Evolutionary conservation across 2,329 filamentous ascomycete genomes (phyloP).

Genomic region (Zymoseptoria crescenta): DNA sequence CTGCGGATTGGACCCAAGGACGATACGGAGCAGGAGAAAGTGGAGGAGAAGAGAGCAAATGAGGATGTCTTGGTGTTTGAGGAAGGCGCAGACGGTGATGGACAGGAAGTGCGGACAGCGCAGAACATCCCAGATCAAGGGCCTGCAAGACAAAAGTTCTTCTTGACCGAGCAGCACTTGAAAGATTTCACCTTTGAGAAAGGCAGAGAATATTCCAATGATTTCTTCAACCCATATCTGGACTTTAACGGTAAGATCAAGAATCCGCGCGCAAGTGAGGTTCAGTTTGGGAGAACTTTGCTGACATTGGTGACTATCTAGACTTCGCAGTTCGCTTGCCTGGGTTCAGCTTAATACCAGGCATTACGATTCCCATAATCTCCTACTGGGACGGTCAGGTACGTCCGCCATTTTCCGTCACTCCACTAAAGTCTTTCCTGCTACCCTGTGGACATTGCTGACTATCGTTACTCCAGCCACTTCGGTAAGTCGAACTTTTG

Average conservation of each 20-base stretch:
- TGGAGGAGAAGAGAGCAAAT: slow-evolving; percentile 38
- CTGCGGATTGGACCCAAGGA: slow-evolving; percentile 55
- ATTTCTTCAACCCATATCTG: slow-evolving; percentile 88
- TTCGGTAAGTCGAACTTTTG: background rate
- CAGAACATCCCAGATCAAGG: slow-evolving; percentile 34
- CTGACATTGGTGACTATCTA: slow-evolving; percentile 13
- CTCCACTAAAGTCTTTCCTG: no score
- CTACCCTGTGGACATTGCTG: background rate
- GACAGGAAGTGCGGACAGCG: slow-evolving; percentile 34
- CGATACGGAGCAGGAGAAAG: slow-evolving; percentile 26
- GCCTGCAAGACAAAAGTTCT: slow-evolving; percentile 50
- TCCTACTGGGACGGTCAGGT: slow-evolving; percentile 75
- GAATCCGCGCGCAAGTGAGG: no score
- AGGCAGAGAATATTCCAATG: slow-evolving; percentile 53
- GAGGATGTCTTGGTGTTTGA: slow-evolving; percentile 52
- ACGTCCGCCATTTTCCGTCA: slow-evolving; percentile 59
- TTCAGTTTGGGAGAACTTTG: background rate
- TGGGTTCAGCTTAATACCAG: slow-evolving; percentile 52
- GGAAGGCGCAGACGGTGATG: slow-evolving; percentile 42
- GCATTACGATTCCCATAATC: slow-evolving; percentile 65
- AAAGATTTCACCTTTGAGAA: slow-evolving; percentile 54
- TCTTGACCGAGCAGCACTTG: slow-evolving; percentile 49
- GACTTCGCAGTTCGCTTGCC: slow-evolving; percentile 65
- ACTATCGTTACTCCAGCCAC: background rate
- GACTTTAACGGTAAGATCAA: slow-evolving; percentile 64